Conservation (phyloP, 2,329 filamentous ascomycete genomes). For the Trichoderma sp. region DNA sequence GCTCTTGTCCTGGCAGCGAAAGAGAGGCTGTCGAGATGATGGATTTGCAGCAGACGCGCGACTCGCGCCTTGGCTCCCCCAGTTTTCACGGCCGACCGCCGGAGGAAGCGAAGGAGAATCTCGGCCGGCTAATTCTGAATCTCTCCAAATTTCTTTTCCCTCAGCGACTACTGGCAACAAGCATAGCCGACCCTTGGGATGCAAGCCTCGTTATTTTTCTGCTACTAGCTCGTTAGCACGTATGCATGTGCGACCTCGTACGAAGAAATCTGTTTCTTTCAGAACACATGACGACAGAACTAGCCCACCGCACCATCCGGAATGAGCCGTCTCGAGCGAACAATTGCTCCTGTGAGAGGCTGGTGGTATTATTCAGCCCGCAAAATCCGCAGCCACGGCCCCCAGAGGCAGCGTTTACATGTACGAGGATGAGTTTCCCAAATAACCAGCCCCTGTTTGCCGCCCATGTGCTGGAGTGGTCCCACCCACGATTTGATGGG, state of each 20-base stretch:
- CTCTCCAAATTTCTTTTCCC: not conserved
- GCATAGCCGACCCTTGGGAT: not conserved
- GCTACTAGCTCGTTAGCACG: not conserved
- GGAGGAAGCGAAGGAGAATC: slow-evolving; percentile 12
- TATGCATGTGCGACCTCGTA: not conserved
- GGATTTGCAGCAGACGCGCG: not conserved
- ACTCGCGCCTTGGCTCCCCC: slow-evolving; percentile 6
- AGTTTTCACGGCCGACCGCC: slow-evolving; percentile 14
- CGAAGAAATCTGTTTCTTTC: not conserved
- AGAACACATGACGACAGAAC: slow-evolving; percentile 12
- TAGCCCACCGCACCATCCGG: not conserved
- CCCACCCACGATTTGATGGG: slow-evolving; percentile 3
- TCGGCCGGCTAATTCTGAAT: slow-evolving; percentile 15
- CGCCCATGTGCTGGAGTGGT: slow-evolving; percentile 11
- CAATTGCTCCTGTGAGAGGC: not conserved
- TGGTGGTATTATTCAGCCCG: slow-evolving; percentile 10
- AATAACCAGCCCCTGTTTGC: slow-evolving; percentile 9
- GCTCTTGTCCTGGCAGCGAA: not conserved
- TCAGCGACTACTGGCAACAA: not conserved
- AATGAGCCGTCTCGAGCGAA: not conserved
- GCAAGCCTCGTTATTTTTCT: not conserved
- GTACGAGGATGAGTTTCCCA: not conserved
- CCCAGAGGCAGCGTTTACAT: not conserved
- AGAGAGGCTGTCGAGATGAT: not conserved
- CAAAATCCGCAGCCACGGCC: not conserved